Base-by-base conservation (phyloP, 2,329 filamentous ascomycete species). In the Trichoderma sp. region DNA sequence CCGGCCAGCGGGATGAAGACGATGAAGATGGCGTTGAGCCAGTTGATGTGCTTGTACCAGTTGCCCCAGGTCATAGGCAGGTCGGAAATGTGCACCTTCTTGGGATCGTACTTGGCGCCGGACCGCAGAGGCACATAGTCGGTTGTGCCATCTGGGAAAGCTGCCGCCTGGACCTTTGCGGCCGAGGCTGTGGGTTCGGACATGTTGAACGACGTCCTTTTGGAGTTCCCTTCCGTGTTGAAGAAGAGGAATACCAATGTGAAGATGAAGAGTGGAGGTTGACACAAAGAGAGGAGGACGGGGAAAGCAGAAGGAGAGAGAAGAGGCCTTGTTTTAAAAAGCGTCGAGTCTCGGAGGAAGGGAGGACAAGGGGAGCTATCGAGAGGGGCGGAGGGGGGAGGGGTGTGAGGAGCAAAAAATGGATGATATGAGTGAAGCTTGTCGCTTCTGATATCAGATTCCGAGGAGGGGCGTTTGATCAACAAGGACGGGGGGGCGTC, bases 11-110 rank as follows among this genome's bases (percentile, higher is more conserved):
- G 94, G 59, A 97, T 87, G 76, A 92, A 86, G 75, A 97, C 82
- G 80, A 97, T 95, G 80, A 97, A 88, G 74, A 86, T 88, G 74
- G 93, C 91, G 82, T 97, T 97, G 76, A 97, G 87, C 94, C 94
- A 97, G 87, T 97, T 94, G 85, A 97, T 88, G 80, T 97, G 94
- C 84, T 95, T 92, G 84, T 94, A 91, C 93, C 93, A 96, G 85
- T 97, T 97, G 78, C 86, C 85, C 82, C 86, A 87, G 73, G 93
- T 97, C 77, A 97, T 91, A 71, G 92, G 92, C 74, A 89, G 88
- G 75, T 97, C 94, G 75, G 93, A 90, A 82, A 97, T 96, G 83
- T 97, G 94, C 78, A 91, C 88, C 85, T 97, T 97, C 85, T 91
- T 85, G 72, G 80, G 57, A 73, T 90, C 88, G 75, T 83, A 82